Percentiles rank a stretch among this genome's conserved stretches.
Conservation (phyloP, 1,284 basidiomycete genomes). For the Agaricales sp. region DNA sequence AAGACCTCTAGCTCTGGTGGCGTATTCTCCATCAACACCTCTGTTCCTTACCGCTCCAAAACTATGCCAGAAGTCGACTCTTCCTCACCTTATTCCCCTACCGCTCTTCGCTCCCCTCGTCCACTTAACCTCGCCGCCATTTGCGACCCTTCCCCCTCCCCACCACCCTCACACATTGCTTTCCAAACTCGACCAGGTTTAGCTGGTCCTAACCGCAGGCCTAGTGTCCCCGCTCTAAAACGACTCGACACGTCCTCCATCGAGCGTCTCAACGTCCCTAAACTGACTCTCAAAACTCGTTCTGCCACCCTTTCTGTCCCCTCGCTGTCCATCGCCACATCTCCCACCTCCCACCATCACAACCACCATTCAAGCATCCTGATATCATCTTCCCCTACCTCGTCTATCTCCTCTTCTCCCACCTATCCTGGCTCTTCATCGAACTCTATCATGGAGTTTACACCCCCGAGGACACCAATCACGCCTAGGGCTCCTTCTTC, state of each 20-base stretch:
- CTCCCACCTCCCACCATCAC: not conserved
- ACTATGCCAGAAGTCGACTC: constrained; percentile 49
- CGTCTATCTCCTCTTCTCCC: not conserved
- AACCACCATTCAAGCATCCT: not conserved
- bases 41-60: constrained; percentile 37
- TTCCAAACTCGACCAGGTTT: constrained; percentile 44
- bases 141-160: constrained; percentile 50
- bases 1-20: no score
- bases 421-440: not conserved
- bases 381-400: not conserved
- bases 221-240: not conserved
- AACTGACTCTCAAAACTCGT: not conserved
- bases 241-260: not conserved
- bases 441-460: not conserved
- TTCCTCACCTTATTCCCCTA: constrained; percentile 22
- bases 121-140: constrained; percentile 26
- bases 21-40: constrained; percentile 58
- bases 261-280: not conserved
- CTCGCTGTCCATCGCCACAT: not conserved
- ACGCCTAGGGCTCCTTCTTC: not conserved
- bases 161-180: constrained; percentile 51
- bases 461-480: not conserved
- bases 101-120: constrained; percentile 23
- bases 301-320: not conserved
- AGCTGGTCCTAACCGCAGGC: constrained; percentile 45